These are phyloP conservation scores for Trypanosoma avium DNA, from an alignment of 208 protist genomes.

Conservation along the genomic window DNA sequence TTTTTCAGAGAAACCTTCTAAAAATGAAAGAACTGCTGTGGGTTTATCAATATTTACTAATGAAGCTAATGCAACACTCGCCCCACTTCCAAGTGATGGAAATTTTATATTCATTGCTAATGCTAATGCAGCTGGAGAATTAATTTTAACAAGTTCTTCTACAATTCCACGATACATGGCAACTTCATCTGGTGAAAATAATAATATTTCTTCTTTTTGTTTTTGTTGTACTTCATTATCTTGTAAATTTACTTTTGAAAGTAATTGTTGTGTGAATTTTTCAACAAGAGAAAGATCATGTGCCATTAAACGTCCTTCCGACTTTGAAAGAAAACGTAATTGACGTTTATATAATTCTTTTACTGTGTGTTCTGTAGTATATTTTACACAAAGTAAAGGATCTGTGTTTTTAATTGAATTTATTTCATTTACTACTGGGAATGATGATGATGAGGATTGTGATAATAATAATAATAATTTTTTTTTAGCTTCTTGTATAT, in stretches of 20 bases:
- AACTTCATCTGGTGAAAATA: conserved; percentile 20
- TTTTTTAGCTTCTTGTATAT: conserved; percentile 29
- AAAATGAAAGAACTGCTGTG: conserved; percentile 45
- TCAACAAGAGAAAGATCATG: conserved; percentile 25
- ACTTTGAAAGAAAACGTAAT: conserved; percentile 47
- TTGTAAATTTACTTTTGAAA: neutral
- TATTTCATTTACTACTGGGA: neutral
- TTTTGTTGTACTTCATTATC: neutral
- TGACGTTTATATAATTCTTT: conserved; percentile 42
- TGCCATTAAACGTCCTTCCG: conserved; percentile 39
- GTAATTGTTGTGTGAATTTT: conserved; percentile 25
- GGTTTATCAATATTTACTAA: conserved; percentile 51
- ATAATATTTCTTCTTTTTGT: neutral
- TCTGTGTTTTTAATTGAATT: neutral
- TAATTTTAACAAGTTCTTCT: conserved; percentile 39
- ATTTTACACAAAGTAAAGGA: conserved; percentile 42
- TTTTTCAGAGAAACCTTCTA: conserved; percentile 50
- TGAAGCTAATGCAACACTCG: conserved; percentile 36
- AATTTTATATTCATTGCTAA: conserved; percentile 54
- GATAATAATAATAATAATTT: neutral
- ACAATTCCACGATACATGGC: conserved; percentile 57
- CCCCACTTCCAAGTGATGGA: conserved; percentile 37
- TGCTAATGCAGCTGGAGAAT: conserved; percentile 43
- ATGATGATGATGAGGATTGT: no score
- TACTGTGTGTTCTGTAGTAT: conserved; percentile 12